These are phyloP conservation scores for Cenchrus americanus DNA, from an alignment of 176 grass and related monocot genomes.

Conservation along the genomic window DNA sequence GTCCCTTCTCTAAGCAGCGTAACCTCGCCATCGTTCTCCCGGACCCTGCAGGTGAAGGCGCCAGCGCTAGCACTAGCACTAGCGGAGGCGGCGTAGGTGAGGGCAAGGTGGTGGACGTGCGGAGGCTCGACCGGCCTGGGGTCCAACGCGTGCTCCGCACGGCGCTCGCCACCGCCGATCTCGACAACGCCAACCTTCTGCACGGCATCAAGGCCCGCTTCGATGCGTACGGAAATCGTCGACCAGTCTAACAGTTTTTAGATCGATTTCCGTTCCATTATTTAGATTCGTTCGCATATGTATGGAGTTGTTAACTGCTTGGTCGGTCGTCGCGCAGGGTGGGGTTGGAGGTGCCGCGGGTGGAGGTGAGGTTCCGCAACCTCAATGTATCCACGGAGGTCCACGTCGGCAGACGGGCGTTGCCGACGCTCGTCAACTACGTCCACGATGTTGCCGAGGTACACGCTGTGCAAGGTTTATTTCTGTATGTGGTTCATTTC, in stretches of 20 bases:
- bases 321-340: slow-evolving; percentile 31
- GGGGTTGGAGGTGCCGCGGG: slow-evolving; percentile 59
- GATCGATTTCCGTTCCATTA: background rate
- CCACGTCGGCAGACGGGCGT: slow-evolving; percentile 53
- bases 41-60: background rate
- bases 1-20: slow-evolving; percentile 50
- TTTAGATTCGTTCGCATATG: background rate
- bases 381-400: slow-evolving; percentile 61
- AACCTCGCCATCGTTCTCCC: slow-evolving; percentile 54
- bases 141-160: slow-evolving; percentile 55
- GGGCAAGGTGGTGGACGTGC: slow-evolving; percentile 57
- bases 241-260: no score
- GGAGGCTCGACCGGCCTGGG: slow-evolving; percentile 46
- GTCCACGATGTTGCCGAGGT: slow-evolving; percentile 56
- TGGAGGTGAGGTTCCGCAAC: slow-evolving; percentile 61
- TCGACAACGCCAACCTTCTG: slow-evolving; percentile 67
- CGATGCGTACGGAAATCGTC: slow-evolving; percentile 45
- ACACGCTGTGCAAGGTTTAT: background rate
- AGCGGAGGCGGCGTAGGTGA: background rate
- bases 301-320: background rate
- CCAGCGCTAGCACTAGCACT: no score
- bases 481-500: background rate
- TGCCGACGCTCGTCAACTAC: slow-evolving; percentile 68
- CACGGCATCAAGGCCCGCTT: slow-evolving; percentile 59
- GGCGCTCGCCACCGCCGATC: slow-evolving; percentile 60